Base-by-base conservation (phyloP, 192 early-diverging fungal species). In the Linnemannia schmuckeri region DNA sequence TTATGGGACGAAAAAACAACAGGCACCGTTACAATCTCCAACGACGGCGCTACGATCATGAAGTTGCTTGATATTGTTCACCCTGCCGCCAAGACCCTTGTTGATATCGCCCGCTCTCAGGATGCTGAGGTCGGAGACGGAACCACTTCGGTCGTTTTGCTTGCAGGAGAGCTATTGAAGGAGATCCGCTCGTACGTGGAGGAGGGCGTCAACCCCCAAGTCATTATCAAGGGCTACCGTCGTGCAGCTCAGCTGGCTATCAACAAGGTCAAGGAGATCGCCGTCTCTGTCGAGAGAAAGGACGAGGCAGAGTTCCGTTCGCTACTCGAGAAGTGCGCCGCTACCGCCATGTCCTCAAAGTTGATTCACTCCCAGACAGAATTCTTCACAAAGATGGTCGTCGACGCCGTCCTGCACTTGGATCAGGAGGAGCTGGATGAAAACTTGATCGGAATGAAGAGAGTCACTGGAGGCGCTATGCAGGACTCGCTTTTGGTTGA, bases 111-210 rank as follows among this genome's bases (percentile, higher is more conserved):
- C 49, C 92, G 98, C 38, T 95, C 98, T 42, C 98, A 99, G 93
- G 98, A 99, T 90, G 98, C 97, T 2, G 98, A 99, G 93, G 98
- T 98, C 38, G 98, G 98, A 66, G 98, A 99, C 80, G 98, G 98
- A 77, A 99, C 98, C 44, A 99, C 98, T 24, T 97, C 96, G 90
- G 98, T 99, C 41, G 97, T 98, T 41, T 93, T 99, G 52, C 91
- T 99, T 69, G 98, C 98, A 41, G 98, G 97, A 79, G 98, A 99
- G 91, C 91, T 99, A 71, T 90, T 99, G 82, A 98, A 98, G 90
- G 97, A 99, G 88, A 92, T 99, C 88, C 96, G 96, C 83, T 92
- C 94, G 63, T 96, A 94, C 79, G 94, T 99, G 72, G 98, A 99
- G 83, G 98, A 99, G 77, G 98, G 96, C 74, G 95, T 97, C 61